Conservation (phyloP, 306 rosid genomes). For the Abrus pulchellus region DNA sequence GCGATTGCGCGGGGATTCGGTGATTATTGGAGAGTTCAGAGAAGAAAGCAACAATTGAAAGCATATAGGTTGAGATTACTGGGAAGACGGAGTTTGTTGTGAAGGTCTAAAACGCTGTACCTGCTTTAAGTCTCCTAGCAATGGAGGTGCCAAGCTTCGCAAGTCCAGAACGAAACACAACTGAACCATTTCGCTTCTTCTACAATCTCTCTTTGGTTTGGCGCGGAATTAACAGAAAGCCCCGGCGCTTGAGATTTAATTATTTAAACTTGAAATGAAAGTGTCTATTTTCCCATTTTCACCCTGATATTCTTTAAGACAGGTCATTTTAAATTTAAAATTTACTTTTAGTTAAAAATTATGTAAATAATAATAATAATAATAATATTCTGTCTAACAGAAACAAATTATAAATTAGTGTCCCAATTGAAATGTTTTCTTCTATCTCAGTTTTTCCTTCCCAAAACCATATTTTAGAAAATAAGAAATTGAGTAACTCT, state of each 20-base stretch:
- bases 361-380: too few relatives aligned
- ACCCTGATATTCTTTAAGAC: not conserved
- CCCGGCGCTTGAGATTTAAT: constrained; percentile 21
- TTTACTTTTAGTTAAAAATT: too few relatives aligned
- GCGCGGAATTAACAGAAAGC: constrained; percentile 49
- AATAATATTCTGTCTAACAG: too few relatives aligned
- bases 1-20: not conserved
- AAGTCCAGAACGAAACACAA: constrained; percentile 78
- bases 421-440: too few relatives aligned
- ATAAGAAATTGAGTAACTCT: too few relatives aligned
- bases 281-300: not conserved
- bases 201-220: constrained; percentile 43
- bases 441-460: too few relatives aligned
- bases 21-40: not conserved
- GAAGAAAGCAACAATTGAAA: not conserved
- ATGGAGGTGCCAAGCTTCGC: constrained; percentile 68
- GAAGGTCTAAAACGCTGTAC: constrained; percentile 46
- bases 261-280: constrained; percentile 1
- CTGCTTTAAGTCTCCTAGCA: constrained; percentile 67
- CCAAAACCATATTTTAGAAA: too few relatives aligned
- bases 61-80: not conserved
- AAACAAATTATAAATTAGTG: too few relatives aligned
- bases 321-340: not conserved
- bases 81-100: constrained; percentile 7
- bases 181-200: constrained; percentile 64